Evolutionary conservation across 2,329 filamentous ascomycete species (phyloP).

Genomic region (Trichoderma sp.): DNA sequence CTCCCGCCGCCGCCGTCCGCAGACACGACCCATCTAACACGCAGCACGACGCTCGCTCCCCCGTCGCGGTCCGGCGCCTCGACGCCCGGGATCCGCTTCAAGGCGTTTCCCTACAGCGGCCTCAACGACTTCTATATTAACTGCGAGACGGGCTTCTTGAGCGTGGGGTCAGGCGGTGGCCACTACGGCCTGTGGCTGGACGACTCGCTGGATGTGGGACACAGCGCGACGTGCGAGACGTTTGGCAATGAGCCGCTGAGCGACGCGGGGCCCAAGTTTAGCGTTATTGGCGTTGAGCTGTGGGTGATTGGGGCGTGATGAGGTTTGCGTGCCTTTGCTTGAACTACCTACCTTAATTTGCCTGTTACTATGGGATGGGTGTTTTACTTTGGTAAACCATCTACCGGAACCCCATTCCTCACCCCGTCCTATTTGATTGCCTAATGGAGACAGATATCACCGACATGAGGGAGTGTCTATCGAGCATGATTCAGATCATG

Average conservation of each 20-base stretch:
- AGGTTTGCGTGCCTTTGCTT: not conserved
- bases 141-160: constrained; percentile 82
- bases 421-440: not conserved
- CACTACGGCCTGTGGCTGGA: constrained; percentile 94
- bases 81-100: constrained; percentile 71
- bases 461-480: not conserved
- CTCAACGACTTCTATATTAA: constrained; percentile 97
- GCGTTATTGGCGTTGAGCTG: constrained; percentile 84
- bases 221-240: constrained; percentile 82
- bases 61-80: constrained; percentile 29
- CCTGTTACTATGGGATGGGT: not conserved
- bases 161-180: constrained; percentile 84
- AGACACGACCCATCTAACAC: constrained; percentile 50
- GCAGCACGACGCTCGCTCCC: constrained; percentile 42
- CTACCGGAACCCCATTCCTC: not conserved
- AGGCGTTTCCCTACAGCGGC: constrained; percentile 94
- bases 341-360: not conserved
- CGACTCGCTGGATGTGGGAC: constrained; percentile 77
- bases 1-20: constrained; percentile 54
- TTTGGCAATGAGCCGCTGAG: constrained; percentile 95
- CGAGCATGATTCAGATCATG: not conserved
- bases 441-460: not conserved
- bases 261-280: constrained; percentile 90
- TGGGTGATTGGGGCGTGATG: constrained; percentile 75
- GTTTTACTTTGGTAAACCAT: not conserved